Conservation (phyloP, 2,329 filamentous ascomycete genomes). For the Diaporthe sp. region DNA sequence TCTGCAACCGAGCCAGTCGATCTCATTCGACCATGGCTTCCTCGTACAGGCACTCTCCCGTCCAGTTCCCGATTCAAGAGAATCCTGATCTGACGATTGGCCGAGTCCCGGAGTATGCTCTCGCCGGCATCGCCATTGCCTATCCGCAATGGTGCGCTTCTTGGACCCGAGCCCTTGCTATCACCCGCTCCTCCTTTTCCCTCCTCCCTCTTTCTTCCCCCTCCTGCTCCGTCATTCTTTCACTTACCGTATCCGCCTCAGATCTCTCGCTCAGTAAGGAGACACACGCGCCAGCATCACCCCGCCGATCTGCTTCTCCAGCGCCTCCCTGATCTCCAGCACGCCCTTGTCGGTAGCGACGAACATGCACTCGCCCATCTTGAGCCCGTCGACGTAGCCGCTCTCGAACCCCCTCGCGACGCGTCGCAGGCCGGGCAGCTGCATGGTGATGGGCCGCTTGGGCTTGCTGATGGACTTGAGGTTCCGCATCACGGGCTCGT, state of each 20-base stretch:
- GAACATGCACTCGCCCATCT: slow-evolving; percentile 86
- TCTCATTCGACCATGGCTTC: neutral
- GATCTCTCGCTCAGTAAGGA: slow-evolving; percentile 33
- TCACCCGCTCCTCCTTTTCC: neutral
- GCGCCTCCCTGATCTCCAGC: slow-evolving; percentile 85
- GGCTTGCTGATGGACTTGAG: slow-evolving; percentile 80
- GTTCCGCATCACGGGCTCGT: slow-evolving; percentile 80
- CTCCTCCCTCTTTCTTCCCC: neutral
- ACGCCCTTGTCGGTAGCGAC: slow-evolving; percentile 83
- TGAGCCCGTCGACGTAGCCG: slow-evolving; percentile 81
- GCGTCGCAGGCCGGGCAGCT: slow-evolving; percentile 71
- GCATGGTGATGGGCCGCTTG: slow-evolving; percentile 78
- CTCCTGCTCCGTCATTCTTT: neutral
- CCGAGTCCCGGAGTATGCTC: neutral
- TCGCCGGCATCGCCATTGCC: neutral
- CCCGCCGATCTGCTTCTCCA: slow-evolving; percentile 86
- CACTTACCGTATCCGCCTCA: neutral
- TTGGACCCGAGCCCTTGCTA: neutral
- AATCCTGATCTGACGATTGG: too few relatives aligned
- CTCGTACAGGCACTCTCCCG: neutral
- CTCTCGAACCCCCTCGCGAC: slow-evolving; percentile 78
- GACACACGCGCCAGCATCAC: slow-evolving; percentile 80
- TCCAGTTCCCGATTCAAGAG: neutral
- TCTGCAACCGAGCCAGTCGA: neutral
- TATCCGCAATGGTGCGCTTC: too few relatives aligned